These are phyloP conservation scores for Crepidotus sp. DNA, from an alignment of 1,284 basidiomycete genomes.

Conservation along the genomic window DNA sequence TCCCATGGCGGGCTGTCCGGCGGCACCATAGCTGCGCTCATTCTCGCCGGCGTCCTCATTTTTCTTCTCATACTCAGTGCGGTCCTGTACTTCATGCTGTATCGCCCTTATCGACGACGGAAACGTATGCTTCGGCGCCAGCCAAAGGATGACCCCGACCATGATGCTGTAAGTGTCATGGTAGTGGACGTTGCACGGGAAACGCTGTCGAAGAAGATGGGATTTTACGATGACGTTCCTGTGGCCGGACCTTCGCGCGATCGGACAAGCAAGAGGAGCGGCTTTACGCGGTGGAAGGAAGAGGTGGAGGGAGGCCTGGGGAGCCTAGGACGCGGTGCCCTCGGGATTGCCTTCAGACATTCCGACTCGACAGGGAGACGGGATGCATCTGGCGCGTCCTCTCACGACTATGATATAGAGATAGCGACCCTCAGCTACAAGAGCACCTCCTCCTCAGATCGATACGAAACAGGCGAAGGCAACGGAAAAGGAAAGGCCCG, in stretches of 20 bases:
- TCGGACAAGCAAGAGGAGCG: constrained; percentile 24
- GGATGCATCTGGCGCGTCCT: constrained; percentile 21
- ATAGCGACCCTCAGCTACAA: constrained; percentile 21
- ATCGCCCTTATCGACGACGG: constrained; percentile 35
- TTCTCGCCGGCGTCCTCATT: constrained; percentile 44
- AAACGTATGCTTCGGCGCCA: constrained; percentile 13
- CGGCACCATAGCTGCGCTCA: constrained; percentile 57
- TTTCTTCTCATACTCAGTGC: constrained; percentile 35
- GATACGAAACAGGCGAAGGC: constrained; percentile 17
- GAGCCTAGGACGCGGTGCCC: constrained; percentile 19
- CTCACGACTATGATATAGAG: constrained; percentile 12
- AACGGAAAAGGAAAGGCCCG: constrained; percentile 30
- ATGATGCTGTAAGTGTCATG: constrained; percentile 20
- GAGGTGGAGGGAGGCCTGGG: constrained; percentile 30
- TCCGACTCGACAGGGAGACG: constrained; percentile 25
- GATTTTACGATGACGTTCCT: constrained; percentile 22
- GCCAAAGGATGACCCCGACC: constrained; percentile 22
- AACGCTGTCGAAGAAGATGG: constrained; percentile 3
- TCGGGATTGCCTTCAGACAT: constrained; percentile 34
- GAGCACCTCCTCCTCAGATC: constrained; percentile 18
- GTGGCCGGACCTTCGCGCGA: constrained; percentile 16
- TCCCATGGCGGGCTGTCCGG: constrained; percentile 24
- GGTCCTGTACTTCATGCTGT: constrained; percentile 34
- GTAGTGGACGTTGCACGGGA: constrained; percentile 26
- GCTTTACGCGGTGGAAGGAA: constrained; percentile 34